Base-by-base conservation (phyloP, 2,329 filamentous ascomycete genomes). In the Colletotrichum lentis region DNA sequence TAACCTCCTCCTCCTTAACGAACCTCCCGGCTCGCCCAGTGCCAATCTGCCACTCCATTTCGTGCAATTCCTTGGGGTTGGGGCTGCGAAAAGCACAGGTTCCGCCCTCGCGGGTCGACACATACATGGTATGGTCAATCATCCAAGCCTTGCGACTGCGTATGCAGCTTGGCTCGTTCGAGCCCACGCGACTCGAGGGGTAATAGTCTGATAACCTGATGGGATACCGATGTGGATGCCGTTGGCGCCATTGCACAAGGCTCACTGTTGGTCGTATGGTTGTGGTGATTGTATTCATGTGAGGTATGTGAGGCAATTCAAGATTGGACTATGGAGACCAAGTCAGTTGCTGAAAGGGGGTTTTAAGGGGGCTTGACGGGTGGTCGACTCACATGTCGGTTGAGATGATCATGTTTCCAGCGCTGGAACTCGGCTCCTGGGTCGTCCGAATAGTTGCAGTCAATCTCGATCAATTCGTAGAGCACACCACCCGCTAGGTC, bases 391-490 rank as follows among this genome's bases (percentile, higher is more conserved):
- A 81, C 81, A 74, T 82, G 78, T 77, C 81, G 77, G 24, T 76
- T 78, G 72, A 82, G 75, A 66, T 83, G 81, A 52, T 82, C 77
- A 63, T 81, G 72, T 69, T 80, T 80, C 81, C 81, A 83, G 22
- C 81, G 77, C 70, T 83, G 81, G 67, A 82, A 83, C 24, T 80
- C 79, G 18, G 80, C 80, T 18, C 80, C 80, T 43, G 80, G 78
- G 59, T 83, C 82, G 52, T 82, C 80, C 1, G 80, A 81, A 69
- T 80, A 74, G 44, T 79, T 75, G 60, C 79, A 81, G 70, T 83
- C 80, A 41, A 83, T 75, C 70, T 83, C 81, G 43, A 83, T 83
- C 64, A 83, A 72, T 71, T 83, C 82, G 67, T 83, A 82, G 8
- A 83, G 74, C 4, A 83, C 81, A 5, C 81, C 82, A 39, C 79